phyloP scores from a whole-genome alignment of 148 eudicot genomes.

The Gaultheria prostrata region DNA sequence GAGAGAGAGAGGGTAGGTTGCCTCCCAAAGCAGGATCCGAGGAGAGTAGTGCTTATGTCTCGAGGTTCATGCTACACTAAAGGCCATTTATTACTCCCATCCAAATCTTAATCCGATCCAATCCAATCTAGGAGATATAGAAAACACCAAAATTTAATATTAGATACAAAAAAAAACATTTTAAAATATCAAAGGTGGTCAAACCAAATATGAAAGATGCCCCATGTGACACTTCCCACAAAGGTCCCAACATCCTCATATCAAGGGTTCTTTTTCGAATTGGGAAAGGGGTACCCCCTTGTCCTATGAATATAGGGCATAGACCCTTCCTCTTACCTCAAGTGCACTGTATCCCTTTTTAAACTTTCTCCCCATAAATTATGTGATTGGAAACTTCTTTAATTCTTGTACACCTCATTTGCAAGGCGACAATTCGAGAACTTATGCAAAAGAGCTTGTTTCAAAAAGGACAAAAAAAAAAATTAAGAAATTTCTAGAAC shows the following conservation, averaged over 20 bases:
- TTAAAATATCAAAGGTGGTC: background rate
- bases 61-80: slow-evolving; percentile 36
- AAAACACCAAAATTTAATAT: background rate
- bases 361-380: background rate
- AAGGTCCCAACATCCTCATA: slow-evolving; percentile 11
- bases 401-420: background rate
- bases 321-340: background rate
- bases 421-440: background rate
- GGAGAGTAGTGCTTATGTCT: slow-evolving; percentile 30
- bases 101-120: slow-evolving; percentile 27
- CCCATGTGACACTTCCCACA: slow-evolving; percentile 17
- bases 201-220: slow-evolving; percentile 9
- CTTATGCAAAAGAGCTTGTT: background rate
- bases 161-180: background rate
- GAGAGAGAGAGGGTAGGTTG: slow-evolving; percentile 24
- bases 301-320: slow-evolving; percentile 12
- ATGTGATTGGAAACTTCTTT: background rate
- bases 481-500: background rate
- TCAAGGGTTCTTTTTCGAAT: slow-evolving; percentile 8
- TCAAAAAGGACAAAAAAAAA: background rate
- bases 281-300: slow-evolving; percentile 8
- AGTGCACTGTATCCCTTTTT: background rate
- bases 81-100: slow-evolving; percentile 31
- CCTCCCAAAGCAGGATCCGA: slow-evolving; percentile 27
- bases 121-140: slow-evolving; percentile 25